A percentile compares a stretch with the other conserved stretches of the same genome.
These are phyloP conservation scores for Arthrobotrys sphaeroides DNA, from an alignment of 2,329 filamentous ascomycete genomes.

Conservation along the genomic window DNA sequence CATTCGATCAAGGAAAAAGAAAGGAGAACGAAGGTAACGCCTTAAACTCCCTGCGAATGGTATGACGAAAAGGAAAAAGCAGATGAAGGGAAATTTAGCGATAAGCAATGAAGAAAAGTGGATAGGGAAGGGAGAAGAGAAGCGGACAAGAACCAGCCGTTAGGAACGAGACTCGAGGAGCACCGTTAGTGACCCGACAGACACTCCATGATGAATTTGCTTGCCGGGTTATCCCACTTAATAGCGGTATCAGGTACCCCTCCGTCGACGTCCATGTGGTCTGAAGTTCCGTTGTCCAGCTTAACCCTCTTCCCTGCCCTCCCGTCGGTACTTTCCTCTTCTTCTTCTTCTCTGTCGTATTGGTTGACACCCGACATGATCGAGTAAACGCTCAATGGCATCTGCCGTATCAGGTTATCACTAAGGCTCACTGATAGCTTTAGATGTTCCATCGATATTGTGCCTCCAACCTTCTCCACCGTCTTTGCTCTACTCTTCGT, in stretches of 20 bases:
- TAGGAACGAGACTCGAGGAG: neutral
- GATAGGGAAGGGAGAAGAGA: neutral
- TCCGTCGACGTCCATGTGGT: constrained; percentile 50
- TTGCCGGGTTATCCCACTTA: constrained; percentile 51
- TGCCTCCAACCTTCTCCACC: constrained; percentile 49
- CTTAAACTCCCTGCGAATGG: constrained; percentile 43
- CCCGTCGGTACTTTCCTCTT: constrained; percentile 10
- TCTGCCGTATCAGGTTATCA: constrained; percentile 53
- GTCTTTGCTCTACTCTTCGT: constrained; percentile 33
- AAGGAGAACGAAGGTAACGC: constrained; percentile 16
- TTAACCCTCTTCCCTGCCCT: constrained; percentile 42
- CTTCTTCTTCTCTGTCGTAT: constrained; percentile 42
- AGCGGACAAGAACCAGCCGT: neutral
- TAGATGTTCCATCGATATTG: constrained; percentile 51
- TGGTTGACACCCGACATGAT: constrained; percentile 37
- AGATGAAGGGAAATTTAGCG: neutral
- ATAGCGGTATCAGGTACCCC: constrained; percentile 37
- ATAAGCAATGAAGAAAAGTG: neutral
- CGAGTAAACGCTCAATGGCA: constrained; percentile 50
- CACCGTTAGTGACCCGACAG: constrained; percentile 40
- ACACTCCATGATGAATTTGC: constrained; percentile 52
- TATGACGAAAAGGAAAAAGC: neutral
- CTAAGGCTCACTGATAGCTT: constrained; percentile 39
- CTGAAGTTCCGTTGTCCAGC: constrained; percentile 25
- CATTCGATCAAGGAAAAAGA: neutral